Conservation (phyloP, 106 monocot species). For the Allium cepa region DNA sequence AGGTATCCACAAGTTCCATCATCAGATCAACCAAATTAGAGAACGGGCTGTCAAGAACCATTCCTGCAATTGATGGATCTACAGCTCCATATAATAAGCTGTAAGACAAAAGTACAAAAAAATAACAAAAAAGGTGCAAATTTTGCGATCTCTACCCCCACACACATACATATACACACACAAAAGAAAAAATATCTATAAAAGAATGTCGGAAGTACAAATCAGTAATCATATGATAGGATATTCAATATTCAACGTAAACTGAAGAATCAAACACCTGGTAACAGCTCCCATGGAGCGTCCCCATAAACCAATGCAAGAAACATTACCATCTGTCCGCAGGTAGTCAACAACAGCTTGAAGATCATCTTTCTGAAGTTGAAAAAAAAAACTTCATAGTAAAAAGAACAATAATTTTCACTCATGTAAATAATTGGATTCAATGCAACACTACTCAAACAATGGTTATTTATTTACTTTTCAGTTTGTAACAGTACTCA, state of each 20-base stretch:
- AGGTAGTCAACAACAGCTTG: slow-evolving; percentile 69
- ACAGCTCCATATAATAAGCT: slow-evolving; percentile 98
- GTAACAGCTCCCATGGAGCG: slow-evolving; percentile 99
- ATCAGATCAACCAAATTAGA: slow-evolving; percentile 98
- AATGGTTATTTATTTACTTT: no score
- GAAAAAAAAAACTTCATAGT: not conserved
- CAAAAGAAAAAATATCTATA: no score
- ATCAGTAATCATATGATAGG: no score
- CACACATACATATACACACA: no score
- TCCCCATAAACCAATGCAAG: slow-evolving; percentile 95
- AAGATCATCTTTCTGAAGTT: slow-evolving; percentile 84
- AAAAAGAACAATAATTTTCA: no score
- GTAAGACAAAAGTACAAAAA: slow-evolving; percentile 10
- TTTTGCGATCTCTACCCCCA: no score
- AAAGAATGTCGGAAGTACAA: no score
- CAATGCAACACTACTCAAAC: no score
- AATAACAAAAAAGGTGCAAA: no score
- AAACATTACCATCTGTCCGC: slow-evolving; percentile 58
- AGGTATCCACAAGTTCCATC: slow-evolving; percentile 99
- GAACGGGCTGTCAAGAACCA: slow-evolving; percentile 99
- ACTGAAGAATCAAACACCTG: slow-evolving; percentile 25
- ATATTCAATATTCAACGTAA: no score
- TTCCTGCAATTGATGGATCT: slow-evolving; percentile 98
- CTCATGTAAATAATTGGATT: no score
- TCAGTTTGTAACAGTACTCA: no score